Base-by-base conservation (phyloP, 2,329 filamentous ascomycete genomes). In the Xylaria hypoxylon region DNA sequence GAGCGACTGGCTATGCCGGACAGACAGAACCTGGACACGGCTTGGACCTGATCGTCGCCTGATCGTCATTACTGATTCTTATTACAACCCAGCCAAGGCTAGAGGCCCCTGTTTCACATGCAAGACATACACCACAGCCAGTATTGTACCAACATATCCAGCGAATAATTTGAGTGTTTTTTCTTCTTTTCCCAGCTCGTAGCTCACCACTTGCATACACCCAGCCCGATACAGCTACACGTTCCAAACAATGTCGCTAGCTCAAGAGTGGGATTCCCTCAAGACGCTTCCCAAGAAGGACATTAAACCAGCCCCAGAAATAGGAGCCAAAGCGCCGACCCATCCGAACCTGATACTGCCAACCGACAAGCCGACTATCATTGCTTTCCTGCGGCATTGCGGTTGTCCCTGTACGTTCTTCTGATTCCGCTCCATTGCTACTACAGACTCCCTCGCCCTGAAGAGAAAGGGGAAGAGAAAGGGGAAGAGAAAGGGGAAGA, bases 371-470 rank as follows among this genome's bases (percentile, higher is more conserved):
- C 87, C 88, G 0, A 86, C 85, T 0, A 75, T 93, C 1, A 79
- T 93, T 22, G 84, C 87, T 17, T 93, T 93, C 73, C 82, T 93
- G 5, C 83, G 91, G 38, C 90, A 93, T 76, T 93, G 90, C 75
- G 91, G 90, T 38, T 92, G 90, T 79, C 90, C 90, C 11, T 92
- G 90, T 91, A 84, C 75, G 84, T 78, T n/a, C 8, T 50, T 24
- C 13, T 19, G 8, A 7, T 10, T 3, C 35, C 11, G 5, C 3
- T 35, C 33, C 7, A 13, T 13, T 35, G 2, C 33, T 35, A 35
- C 33, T 35, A 35, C 33, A 13, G 8, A 22, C 28, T 26, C n/a
- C 33, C 10, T 28, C 52, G 7, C 24, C 5, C 42, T 19, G 22
- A n/a, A 17, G 15, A 1, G 33, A 35, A 10, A 8, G n/a, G n/a